Base-by-base conservation (phyloP, 1,284 basidiomycete genomes). In the Pholiota adiposa region DNA sequence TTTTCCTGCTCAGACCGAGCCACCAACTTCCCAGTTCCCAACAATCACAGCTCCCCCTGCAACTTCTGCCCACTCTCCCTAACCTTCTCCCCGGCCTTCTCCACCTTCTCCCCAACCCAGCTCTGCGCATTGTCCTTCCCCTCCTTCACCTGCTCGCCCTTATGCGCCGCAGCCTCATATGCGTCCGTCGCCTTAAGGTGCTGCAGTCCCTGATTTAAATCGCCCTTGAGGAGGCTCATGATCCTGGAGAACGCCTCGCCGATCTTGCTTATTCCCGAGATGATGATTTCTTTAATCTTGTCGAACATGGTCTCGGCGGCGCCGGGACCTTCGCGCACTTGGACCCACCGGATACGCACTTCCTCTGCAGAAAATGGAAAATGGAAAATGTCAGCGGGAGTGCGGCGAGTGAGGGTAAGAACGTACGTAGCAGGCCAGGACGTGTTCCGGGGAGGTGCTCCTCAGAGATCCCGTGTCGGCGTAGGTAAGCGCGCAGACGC, bases 401-500 rank as follows among this genome's bases (percentile, higher is more conserved):
- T n/a, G n/a, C n/a, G n/a, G n/a, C n/a, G n/a, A n/a, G n/a, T 31
- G n/a, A 27, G 48, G 40, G 0, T 27, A 27, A 51, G 52, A 8
- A 76, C 83, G 59, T 66, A 87, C 89, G 87, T 62, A 96, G 79
- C 19, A 96, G 82, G 18, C 86, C 88, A 6, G 89, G 85, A 49
- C 93, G 86, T 12, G 72, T 73, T 1, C 81, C 82, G 0, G 88
- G 89, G 44, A 91, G 78, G 58, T 82, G 79, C 18, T 81, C 79
- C 68, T 95, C 92, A 63, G 83, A 79, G 38, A 94, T 68, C 52
- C 90, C 90, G 61, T 84, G 83, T 69, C 90, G 85, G 59, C 92
- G 84, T 29, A 96, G 82, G 72, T 89, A 94, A 0, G 91, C 92
- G 56, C 94, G 89, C 31, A 96, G 84, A 48, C 93, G 85, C 2